A percentile compares a stretch with the other conserved stretches of the same genome.
phyloP scores from a whole-genome alignment of 352 stramenopile genomes.

The Phytophthora quininea region DNA sequence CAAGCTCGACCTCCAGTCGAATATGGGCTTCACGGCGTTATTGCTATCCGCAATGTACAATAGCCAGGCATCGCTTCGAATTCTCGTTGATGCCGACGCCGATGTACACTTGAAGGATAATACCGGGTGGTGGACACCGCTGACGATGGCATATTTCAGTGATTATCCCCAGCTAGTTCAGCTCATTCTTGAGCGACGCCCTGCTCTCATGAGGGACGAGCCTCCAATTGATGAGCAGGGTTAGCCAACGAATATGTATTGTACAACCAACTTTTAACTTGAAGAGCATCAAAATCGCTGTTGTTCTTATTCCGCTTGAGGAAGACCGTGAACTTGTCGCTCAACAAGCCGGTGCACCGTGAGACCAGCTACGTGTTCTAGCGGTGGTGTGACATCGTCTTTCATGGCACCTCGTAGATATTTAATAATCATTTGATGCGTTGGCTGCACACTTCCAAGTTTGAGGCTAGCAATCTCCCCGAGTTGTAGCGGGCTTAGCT shows the following conservation, averaged over 20 bases:
- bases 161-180: not conserved
- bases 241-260: no score
- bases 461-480: slow-evolving; percentile 82
- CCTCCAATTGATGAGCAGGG: no score
- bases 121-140: slow-evolving; percentile 1
- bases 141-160: slow-evolving; percentile 1
- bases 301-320: slow-evolving; percentile 37
- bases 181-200: not conserved
- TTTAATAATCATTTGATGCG: slow-evolving; percentile 86
- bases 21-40: not conserved
- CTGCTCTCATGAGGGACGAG: not conserved
- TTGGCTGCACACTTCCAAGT: slow-evolving; percentile 77
- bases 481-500: slow-evolving; percentile 73
- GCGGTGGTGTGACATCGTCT: slow-evolving; percentile 64
- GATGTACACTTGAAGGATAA: slow-evolving; percentile 6
- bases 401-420: slow-evolving; percentile 85
- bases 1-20: not conserved
- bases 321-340: slow-evolving; percentile 59
- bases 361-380: slow-evolving; percentile 76
- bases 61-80: slow-evolving; percentile 2
- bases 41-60: slow-evolving; percentile 10
- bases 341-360: slow-evolving; percentile 73
- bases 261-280: no score
- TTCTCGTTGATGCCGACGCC: slow-evolving; percentile 3
- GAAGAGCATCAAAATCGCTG: no score